phyloP scores from a whole-genome alignment of 257 asterid genomes.

The Striga asiatica region DNA sequence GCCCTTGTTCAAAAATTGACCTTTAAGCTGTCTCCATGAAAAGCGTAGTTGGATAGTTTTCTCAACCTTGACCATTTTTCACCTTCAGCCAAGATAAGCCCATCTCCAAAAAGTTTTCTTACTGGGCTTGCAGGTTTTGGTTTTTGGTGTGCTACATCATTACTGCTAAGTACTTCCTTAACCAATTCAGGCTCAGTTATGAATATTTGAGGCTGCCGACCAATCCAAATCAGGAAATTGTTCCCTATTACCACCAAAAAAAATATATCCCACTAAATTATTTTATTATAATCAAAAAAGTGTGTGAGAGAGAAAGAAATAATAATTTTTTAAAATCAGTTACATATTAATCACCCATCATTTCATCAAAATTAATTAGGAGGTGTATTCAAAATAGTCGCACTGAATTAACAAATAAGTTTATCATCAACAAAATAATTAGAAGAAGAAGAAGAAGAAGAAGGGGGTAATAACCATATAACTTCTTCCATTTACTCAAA shows the following conservation, averaged over 20 bases:
- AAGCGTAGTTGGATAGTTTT: constrained; percentile 46
- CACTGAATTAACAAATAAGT: too few species aligned
- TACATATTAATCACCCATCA: too few species aligned
- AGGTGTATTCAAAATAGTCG: too few species aligned
- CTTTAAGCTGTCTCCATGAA: constrained; percentile 42
- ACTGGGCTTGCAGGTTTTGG: neutral
- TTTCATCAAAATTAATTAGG: too few species aligned
- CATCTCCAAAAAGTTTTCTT: constrained; percentile 33
- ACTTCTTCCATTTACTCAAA: constrained; percentile 29
- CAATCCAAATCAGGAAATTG: constrained; percentile 36
- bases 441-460: neutral
- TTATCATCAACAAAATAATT: too few species aligned
- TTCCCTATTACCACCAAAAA: constrained; percentile 22
- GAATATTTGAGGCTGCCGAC: constrained; percentile 29
- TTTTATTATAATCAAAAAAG: too few species aligned
- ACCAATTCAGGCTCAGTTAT: constrained; percentile 40
- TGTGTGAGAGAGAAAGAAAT: too few species aligned
- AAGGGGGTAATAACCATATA: constrained; percentile 30
- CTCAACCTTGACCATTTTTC: constrained; percentile 40
- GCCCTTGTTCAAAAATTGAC: too few species aligned
- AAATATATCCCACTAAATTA: too few species aligned
- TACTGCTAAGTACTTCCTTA: constrained; percentile 31
- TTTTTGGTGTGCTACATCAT: constrained; percentile 23
- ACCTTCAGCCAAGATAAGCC: constrained; percentile 29
- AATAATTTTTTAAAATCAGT: too few species aligned